Percentiles rank a stretch among this genome's conserved stretches.
Conservation (phyloP, 2,329 filamentous ascomycete species). For the Berkeleyomyces basicola region DNA sequence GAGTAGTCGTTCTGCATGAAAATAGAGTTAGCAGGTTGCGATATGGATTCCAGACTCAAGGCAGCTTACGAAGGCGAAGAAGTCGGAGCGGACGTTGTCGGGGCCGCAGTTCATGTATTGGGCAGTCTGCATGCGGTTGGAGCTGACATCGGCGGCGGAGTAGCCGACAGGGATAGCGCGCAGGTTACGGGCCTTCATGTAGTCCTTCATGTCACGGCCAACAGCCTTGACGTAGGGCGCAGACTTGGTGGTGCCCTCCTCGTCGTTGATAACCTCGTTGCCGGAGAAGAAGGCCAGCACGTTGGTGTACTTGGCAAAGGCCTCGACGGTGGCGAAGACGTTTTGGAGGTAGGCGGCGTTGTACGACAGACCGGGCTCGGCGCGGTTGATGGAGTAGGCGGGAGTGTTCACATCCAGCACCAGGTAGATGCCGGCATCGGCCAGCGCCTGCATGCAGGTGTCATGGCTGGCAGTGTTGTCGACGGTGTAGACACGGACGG, state of each 20-base stretch:
- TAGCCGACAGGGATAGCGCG: conserved; percentile 60
- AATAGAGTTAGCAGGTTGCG: conserved; percentile 12
- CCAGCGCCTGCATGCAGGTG: conserved; percentile 66
- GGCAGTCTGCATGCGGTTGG: conserved; percentile 75
- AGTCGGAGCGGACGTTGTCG: conserved; percentile 71
- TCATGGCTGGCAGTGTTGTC: conserved; percentile 75
- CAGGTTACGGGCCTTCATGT: conserved; percentile 44
- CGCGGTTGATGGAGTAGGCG: conserved; percentile 72
- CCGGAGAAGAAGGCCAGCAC: conserved; percentile 74
- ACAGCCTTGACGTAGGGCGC: conserved; percentile 65
- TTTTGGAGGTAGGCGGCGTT: conserved; percentile 71
- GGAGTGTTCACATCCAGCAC: conserved; percentile 85
- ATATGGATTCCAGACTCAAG: conserved; percentile 14
- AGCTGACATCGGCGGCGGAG: conserved; percentile 61
- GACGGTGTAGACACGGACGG: conserved; percentile 79
- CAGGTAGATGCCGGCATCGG: conserved; percentile 78
- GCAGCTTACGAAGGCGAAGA: conserved; percentile 49
- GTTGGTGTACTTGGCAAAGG: conserved; percentile 69
- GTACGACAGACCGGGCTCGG: conserved; percentile 52
- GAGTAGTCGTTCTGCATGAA: conserved; percentile 57
- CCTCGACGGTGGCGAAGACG: conserved; percentile 77
- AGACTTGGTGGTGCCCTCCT: conserved; percentile 41
- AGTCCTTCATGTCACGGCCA: conserved; percentile 60
- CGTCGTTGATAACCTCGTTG: conserved; percentile 64
- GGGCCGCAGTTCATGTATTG: conserved; percentile 86